Percentiles rank a stretch among this genome's conserved stretches.
phyloP scores from a whole-genome alignment of 2,329 filamentous ascomycete genomes.

The Canariomyces notabilis region DNA sequence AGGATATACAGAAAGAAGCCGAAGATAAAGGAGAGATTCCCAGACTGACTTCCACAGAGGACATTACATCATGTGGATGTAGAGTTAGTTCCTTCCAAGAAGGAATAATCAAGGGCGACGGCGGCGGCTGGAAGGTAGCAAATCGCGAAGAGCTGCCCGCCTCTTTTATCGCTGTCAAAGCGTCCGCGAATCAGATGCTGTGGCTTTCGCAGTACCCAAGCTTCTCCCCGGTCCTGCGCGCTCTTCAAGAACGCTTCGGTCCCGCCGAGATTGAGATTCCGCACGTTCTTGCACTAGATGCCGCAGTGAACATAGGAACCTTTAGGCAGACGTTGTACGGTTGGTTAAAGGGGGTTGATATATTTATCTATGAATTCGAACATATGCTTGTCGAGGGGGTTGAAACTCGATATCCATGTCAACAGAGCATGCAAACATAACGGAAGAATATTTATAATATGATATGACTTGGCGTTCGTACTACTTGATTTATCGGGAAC shows the following conservation, averaged over 20 bases:
- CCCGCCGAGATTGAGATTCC: neutral
- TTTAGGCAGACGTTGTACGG: neutral
- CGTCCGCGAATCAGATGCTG: slow-evolving; percentile 5
- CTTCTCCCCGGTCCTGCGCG: slow-evolving; percentile 2
- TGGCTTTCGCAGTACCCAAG: slow-evolving; percentile 6
- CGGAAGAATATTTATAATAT: too few species aligned
- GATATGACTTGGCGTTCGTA: too few species aligned
- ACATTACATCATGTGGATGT: slow-evolving; percentile 1
- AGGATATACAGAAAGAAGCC: slow-evolving; percentile 4
- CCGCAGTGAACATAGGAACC: neutral
- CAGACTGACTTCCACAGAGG: neutral
- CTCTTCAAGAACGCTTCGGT: slow-evolving; percentile 3
- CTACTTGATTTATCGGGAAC: too few species aligned
- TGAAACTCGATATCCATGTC: too few species aligned
- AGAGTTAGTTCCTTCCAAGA: neutral
- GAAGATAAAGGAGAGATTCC: slow-evolving; percentile 1
- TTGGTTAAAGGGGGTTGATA: slow-evolving; percentile 1
- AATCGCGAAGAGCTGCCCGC: neutral
- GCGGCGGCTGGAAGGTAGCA: neutral
- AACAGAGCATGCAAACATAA: too few species aligned
- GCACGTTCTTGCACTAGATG: neutral
- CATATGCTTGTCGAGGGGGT: neutral
- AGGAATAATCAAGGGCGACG: slow-evolving; percentile 2
- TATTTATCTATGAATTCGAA: neutral
- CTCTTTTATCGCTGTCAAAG: slow-evolving; percentile 1